These are phyloP conservation scores for Crepidotus sp. DNA, from an alignment of 1,284 basidiomycete genomes.

Conservation along the genomic window DNA sequence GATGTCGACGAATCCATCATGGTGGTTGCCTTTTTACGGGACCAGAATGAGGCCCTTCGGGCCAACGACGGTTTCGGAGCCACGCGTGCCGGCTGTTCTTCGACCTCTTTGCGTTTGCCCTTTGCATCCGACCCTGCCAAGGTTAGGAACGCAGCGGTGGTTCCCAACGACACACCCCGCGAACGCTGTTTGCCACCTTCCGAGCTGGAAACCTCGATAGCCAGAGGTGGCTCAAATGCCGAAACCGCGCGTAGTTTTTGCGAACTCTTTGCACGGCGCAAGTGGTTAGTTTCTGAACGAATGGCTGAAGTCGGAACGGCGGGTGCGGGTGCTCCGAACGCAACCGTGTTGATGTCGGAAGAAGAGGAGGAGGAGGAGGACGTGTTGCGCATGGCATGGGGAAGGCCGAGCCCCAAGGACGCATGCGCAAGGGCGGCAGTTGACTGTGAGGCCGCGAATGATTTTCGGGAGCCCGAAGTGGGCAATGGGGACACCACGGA, in stretches of 20 bases:
- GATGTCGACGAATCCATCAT: slow-evolving; percentile 15
- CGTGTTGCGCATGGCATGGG: slow-evolving; percentile 39
- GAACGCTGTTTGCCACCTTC: slow-evolving; percentile 21
- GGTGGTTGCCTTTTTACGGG: slow-evolving; percentile 26
- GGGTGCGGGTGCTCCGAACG: slow-evolving; percentile 25
- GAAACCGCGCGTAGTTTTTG: slow-evolving; percentile 28
- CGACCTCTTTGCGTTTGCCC: slow-evolving; percentile 37
- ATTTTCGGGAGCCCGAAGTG: slow-evolving; percentile 16
- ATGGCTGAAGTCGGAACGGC: slow-evolving; percentile 18
- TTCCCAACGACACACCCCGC: slow-evolving; percentile 32
- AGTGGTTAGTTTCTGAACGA: slow-evolving; percentile 16
- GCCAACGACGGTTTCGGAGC: slow-evolving; percentile 32
- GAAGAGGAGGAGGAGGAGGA: slow-evolving; percentile 34
- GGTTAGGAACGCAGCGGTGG: slow-evolving; percentile 23
- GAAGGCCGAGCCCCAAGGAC: slow-evolving; percentile 48
- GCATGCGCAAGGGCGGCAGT: slow-evolving; percentile 46
- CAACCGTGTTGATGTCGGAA: slow-evolving; percentile 34
- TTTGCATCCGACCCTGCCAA: slow-evolving; percentile 9
- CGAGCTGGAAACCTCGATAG: slow-evolving; percentile 11
- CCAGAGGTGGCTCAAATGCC: slow-evolving; percentile 13
- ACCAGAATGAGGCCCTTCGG: slow-evolving; percentile 47
- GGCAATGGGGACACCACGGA: slow-evolving; percentile 4
- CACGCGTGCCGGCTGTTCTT: slow-evolving; percentile 22
- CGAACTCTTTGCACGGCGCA: slow-evolving; percentile 42
- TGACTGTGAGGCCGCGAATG: slow-evolving; percentile 26